Base-by-base conservation (phyloP, 2,329 filamentous ascomycete species). In the Exophiala viscosa region DNA sequence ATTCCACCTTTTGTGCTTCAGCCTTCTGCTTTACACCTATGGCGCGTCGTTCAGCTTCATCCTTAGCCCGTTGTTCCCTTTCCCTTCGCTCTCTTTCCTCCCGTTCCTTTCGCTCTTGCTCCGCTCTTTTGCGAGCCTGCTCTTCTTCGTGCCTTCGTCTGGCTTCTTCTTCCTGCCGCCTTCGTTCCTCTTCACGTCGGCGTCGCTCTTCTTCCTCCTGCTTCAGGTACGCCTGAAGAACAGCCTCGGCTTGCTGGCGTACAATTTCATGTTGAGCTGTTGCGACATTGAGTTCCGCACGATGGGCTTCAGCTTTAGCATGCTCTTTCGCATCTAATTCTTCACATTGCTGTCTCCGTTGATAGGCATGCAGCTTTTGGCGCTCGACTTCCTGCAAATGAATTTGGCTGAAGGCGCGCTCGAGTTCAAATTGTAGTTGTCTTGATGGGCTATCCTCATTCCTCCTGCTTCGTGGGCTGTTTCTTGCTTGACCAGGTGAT, bases 241-340 rank as follows among this genome's bases (percentile, higher is more conserved):
- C 77, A 15, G 76, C 72, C 62, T 81, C 75, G 3, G 81, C 81
- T 45, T 76, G 74, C 47, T 75, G 70, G 41, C 76, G 77, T 9
- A 92, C 79, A 23, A 80, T 77, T 34, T 87, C 80, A 66, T 90
- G 87, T 63, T 86, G 80, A 11, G 76, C 75, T 44, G 82, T 81
- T 3, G 85, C 85, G 42, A 80, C 79, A 41, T 80, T 80, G 13
- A 92, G 77, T 11, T 86, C 85, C 60, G 83, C 79, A 52, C 79
- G 77, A 65, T 89, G 85, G 50, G 75, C 76, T 45, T 79, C 73
- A 64, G 85, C 83, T 32, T 79, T 80, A 58, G 87, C 83, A 33
- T 80, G 77, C 31, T 81, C 76, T 46, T 83, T 79, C 36, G 75
- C 74, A 53, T 90, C 84, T 23, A 88, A 78, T 18, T 75, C 78